A percentile compares a stretch with the other conserved stretches of the same genome.
Evolutionary conservation across 129 eudicot species (phyloP).

Genomic region (Flaveria trinervia): DNA sequence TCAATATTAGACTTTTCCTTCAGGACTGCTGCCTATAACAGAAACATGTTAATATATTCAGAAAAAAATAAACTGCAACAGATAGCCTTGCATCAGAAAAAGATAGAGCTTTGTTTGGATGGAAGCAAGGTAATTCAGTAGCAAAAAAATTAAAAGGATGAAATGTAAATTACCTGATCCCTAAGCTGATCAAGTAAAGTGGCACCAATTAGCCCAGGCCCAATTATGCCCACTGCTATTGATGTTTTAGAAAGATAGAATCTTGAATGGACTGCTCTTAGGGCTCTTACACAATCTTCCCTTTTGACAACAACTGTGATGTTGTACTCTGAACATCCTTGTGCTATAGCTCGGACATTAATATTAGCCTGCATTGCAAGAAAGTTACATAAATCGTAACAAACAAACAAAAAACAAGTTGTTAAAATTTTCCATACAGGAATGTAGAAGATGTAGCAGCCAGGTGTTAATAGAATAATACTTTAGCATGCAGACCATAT

Average conservation of each 20-base stretch:
- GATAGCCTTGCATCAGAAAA: not conserved
- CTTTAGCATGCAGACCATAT: constrained; percentile 15
- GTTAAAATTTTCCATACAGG: not conserved
- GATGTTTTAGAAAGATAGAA: constrained; percentile 93
- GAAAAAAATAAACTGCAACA: constrained; percentile 4
- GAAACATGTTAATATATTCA: constrained; percentile 20
- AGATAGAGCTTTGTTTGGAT: not conserved
- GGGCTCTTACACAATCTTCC: constrained; percentile 93
- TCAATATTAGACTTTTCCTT: constrained; percentile 89
- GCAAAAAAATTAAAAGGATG: not conserved
- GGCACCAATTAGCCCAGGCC: constrained; percentile 97
- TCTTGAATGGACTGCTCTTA: constrained; percentile 94
- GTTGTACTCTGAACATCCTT: constrained; percentile 97
- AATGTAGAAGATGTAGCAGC: constrained; percentile 10
- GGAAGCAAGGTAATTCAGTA: not conserved
- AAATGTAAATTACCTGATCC: constrained; percentile 66
- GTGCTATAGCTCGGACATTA: constrained; percentile 94
- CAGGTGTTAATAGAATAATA: not conserved
- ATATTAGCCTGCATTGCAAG: constrained; percentile 75
- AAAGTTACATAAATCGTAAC: constrained; percentile 14
- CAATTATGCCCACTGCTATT: constrained; percentile 91
- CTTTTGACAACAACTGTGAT: constrained; percentile 89
- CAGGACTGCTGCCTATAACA: constrained; percentile 76
- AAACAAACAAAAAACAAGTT: not conserved
- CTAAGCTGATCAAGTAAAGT: constrained; percentile 92